Evolutionary conservation across 495 filamentous ascomycete species (phyloP).

Genomic region (Talaromyces borbonicus): DNA sequence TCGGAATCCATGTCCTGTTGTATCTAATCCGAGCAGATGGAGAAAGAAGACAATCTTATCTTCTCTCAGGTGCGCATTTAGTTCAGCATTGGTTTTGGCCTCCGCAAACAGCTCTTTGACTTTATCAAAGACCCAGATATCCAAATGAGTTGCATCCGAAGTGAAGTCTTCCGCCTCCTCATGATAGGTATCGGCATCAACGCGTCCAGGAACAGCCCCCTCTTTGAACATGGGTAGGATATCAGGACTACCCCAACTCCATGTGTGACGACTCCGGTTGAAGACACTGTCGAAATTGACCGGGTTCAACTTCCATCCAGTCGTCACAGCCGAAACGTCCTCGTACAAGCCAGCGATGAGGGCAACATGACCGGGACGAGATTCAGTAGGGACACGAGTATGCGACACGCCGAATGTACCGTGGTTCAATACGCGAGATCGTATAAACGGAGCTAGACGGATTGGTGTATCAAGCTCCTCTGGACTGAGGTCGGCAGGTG

Average conservation of each 20-base stretch:
- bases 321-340: constrained; percentile 94
- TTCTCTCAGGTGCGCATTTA: constrained; percentile 62
- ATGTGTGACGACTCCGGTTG: constrained; percentile 92
- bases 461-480: constrained; percentile 44
- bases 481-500: constrained; percentile 40
- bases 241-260: constrained; percentile 98
- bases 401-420: constrained; percentile 99
- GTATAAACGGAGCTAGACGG: constrained; percentile 86
- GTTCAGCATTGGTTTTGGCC: constrained; percentile 64
- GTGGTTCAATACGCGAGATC: constrained; percentile 73
- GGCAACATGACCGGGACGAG: constrained; percentile 92
- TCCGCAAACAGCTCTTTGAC: constrained; percentile 79
- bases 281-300: constrained; percentile 99
- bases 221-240: constrained; percentile 96
- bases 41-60: constrained; percentile 95
- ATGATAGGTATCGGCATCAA: constrained; percentile 76
- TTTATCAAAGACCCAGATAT: constrained; percentile 92
- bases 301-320: constrained; percentile 97
- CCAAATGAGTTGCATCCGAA: constrained; percentile 65
- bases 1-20: constrained; percentile 75
- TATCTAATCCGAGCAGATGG: constrained; percentile 93
- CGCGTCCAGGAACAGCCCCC: constrained; percentile 76
- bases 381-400: constrained; percentile 95
- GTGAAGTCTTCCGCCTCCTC: constrained; percentile 88
- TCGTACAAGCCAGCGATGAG: constrained; percentile 97